phyloP scores from a whole-genome alignment of 2,329 filamentous ascomycete species.

The Acrodontium crateriforme region DNA sequence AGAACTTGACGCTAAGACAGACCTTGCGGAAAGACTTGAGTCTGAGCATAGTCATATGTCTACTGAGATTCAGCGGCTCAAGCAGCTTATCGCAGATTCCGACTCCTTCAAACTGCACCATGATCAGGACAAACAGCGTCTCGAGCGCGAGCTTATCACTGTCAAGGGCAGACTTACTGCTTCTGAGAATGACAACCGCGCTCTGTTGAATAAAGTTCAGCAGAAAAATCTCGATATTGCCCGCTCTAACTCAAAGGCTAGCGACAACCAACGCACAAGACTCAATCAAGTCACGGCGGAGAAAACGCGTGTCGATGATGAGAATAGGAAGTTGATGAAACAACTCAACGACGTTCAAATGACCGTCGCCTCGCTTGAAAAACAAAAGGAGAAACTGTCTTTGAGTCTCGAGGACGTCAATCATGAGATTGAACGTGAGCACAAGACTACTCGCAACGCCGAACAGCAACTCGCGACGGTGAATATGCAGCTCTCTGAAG shows the following conservation, averaged over 20 bases:
- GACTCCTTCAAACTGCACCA: conserved; percentile 80
- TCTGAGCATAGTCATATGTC: conserved; percentile 64
- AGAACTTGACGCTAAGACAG: conserved; percentile 67
- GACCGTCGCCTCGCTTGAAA: conserved; percentile 70
- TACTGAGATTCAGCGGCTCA: conserved; percentile 69
- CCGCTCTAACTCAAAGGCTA: conserved; percentile 71
- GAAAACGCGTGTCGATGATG: conserved; percentile 70
- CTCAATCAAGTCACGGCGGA: conserved; percentile 66
- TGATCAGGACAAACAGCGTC: conserved; percentile 84
- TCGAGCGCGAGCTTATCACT: conserved; percentile 82
- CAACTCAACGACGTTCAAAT: conserved; percentile 79
- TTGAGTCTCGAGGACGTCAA: conserved; percentile 82
- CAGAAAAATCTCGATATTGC: conserved; percentile 96
- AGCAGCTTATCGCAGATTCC: conserved; percentile 74
- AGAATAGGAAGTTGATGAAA: conserved; percentile 64
- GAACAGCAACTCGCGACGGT: conserved; percentile 75
- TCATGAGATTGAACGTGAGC: conserved; percentile 79
- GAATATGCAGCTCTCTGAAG: conserved; percentile 73
- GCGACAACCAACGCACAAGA: conserved; percentile 67
- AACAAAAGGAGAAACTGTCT: conserved; percentile 85
- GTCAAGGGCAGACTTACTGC: conserved; percentile 79
- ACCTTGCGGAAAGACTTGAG: conserved; percentile 65
- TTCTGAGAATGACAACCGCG: conserved; percentile 91
- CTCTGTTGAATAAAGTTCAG: conserved; percentile 90
- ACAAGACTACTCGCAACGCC: conserved; percentile 76